Evolutionary conservation across 2,329 filamentous ascomycete species (phyloP), one percentile per base, ranked within the genome.

Genomic region (Zasmidium citrigriseum): DNA sequence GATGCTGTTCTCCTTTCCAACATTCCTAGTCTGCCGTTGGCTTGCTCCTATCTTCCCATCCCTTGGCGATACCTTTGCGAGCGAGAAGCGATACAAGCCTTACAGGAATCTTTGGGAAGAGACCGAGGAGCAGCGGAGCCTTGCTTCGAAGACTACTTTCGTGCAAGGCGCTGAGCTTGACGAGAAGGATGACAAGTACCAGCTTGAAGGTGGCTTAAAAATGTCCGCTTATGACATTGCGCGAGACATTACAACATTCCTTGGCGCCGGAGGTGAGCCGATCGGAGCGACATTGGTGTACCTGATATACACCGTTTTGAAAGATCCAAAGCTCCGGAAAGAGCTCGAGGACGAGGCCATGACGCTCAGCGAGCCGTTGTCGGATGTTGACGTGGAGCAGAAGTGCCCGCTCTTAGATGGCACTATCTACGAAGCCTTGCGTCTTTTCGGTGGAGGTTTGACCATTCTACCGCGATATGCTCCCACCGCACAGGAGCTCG

Each of bases 341-440:
- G 53, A 50, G 3, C 55, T 71, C 2, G 61, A 66, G 25, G 50
- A 60, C 22, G 69, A 72, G 54, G 61, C 67, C 12, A 52, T 38
- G 20, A 23, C 25, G 5, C 22, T 70, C 5, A 16, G 45, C 2
- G 51, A 57, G 4, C 58, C 49, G 16, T 65, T 63, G 11, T 55
- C 46, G 10, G 61, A 65, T 46, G 58, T 54, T 1, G 62, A 64
- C n/a, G 51, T 67, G 9, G 67, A 61, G 20, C 24, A 67, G 45
- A n/a, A 54, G 5, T 49, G 68, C 16, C 57, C 57, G 2, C 41
- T 64, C 10, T 54, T 70, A 14, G 61, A 60, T 18, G 65, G 62
- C 7, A 57, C 62, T 5, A 65, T 69, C n/a, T 58, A 67, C 22
- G 68, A 71, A 56, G 64, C 65, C 11, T 60, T 71, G 5, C 64